phyloP scores from a whole-genome alignment of 139 green algal species.

The Edaphochlamys debaryana region DNA sequence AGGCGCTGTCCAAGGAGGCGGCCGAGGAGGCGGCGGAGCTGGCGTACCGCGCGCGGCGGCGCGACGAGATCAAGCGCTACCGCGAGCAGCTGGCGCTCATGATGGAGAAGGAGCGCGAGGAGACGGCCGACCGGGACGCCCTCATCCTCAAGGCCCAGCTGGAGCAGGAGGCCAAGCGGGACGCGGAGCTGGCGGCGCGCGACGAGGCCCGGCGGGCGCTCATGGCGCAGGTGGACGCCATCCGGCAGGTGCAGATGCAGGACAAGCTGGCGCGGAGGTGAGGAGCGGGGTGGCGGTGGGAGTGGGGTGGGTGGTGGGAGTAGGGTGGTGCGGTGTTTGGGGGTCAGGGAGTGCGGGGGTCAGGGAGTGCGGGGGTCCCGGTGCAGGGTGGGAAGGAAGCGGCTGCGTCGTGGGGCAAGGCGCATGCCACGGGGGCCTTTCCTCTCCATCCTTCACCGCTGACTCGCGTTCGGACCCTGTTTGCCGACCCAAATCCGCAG shows the following conservation, averaged over 20 bases:
- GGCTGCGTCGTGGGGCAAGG: too few species aligned
- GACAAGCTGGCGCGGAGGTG: slow-evolving; percentile 51
- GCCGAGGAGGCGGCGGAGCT: slow-evolving; percentile 58
- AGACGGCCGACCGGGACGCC: slow-evolving; percentile 56
- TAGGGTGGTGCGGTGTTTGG: too few species aligned
- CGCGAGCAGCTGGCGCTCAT: slow-evolving; percentile 63
- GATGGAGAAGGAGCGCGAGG: slow-evolving; percentile 62
- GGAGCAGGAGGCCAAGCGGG: slow-evolving; percentile 54
- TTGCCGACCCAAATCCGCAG: too few species aligned
- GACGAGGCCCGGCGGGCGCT: slow-evolving; percentile 58
- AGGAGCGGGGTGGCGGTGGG: neutral
- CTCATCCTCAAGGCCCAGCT: slow-evolving; percentile 53
- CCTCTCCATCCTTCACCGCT: too few species aligned
- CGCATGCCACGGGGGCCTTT: too few species aligned
- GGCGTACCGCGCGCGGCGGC: slow-evolving; percentile 52
- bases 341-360: too few species aligned
- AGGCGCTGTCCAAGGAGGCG: slow-evolving; percentile 59
- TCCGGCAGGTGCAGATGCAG: slow-evolving; percentile 63
- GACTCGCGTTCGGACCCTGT: too few species aligned
- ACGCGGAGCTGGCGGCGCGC: slow-evolving; percentile 59
- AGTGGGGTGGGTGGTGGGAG: neutral
- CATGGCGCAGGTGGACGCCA: slow-evolving; percentile 64
- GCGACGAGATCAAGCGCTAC: slow-evolving; percentile 54
- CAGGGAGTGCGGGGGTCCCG: too few species aligned
- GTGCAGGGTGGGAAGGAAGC: too few species aligned